Base-by-base conservation (phyloP, 2,329 filamentous ascomycete species). In the Cercospora sp. region DNA sequence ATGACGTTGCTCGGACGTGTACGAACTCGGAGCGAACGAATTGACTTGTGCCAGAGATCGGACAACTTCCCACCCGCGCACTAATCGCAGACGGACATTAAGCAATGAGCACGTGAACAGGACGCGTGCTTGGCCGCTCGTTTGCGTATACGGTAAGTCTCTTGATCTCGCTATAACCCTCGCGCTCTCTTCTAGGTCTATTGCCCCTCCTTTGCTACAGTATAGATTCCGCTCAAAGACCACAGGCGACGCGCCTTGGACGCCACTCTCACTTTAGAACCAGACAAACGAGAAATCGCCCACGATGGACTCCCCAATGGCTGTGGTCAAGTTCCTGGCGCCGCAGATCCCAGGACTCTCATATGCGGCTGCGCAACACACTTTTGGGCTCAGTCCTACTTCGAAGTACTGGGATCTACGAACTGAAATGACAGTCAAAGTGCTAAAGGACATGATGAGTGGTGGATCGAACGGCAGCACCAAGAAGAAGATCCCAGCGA, bases 321-420 rank as follows among this genome's bases (percentile, higher is more conserved):
- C 32, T 26, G 24, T 72, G 24, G 32, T 77, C 64, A 80, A 78
- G 58, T 75, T 80, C 67, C 69, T 87, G n/a, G 71, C 88, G 28
- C 85, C 87, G 9, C 84, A 86, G 71, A 74, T 91, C 2, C 90
- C 90, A 0, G 80, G 89, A 9, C 82, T 91, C 8, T 75, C 86
- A n/a, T 88, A 87, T 70, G 86, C 89, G 1, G 84, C 88, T 2
- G 69, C 91, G 12, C 81, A 85, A 59, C 90, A 93, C 74, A 76
- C 89, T 2, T 82, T 97, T 7, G 86, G 85, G 30, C 80, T 91
- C 49, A 93, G 93, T 0, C 85, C 89, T 37, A 89, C 88, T 7
- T 87, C 90, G 4, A 87, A 88, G 58, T 92, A 95, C 82, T 89
- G 94, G 81, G 91, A 97, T 77, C 81, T 97, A 3, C 86, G 86